Conservation (phyloP, 495 filamentous ascomycete species). For the Pyrenula aspistea region DNA sequence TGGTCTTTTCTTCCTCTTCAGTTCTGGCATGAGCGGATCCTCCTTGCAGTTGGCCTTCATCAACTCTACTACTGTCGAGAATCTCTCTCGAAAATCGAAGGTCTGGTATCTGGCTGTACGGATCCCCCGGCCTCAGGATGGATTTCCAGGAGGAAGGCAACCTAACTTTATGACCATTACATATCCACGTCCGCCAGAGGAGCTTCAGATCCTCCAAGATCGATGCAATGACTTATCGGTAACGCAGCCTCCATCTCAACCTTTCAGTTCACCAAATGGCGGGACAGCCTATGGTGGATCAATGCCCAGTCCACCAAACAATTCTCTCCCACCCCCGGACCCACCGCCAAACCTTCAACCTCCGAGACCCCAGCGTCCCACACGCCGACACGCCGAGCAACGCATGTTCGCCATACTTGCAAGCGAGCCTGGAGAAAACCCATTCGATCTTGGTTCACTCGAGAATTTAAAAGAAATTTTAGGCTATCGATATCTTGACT, state of each 20-base stretch:
- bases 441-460: slow-evolving; percentile 56
- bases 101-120: slow-evolving; percentile 67
- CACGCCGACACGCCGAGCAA: slow-evolving; percentile 11
- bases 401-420: slow-evolving; percentile 67
- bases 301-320: too few species aligned
- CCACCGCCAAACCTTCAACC: slow-evolving; percentile 4
- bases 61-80: slow-evolving; percentile 78
- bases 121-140: slow-evolving; percentile 36
- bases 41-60: slow-evolving; percentile 53
- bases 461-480: slow-evolving; percentile 66
- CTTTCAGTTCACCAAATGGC: slow-evolving; percentile 1
- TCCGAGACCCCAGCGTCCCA: slow-evolving; percentile 2
- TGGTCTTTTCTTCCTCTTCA: slow-evolving; percentile 62
- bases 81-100: slow-evolving; percentile 44
- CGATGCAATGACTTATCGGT: not conserved
- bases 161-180: slow-evolving; percentile 34
- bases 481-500: slow-evolving; percentile 56
- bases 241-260: slow-evolving; percentile 4
- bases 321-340: not conserved
- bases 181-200: slow-evolving; percentile 20
- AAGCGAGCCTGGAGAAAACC: slow-evolving; percentile 64
- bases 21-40: slow-evolving; percentile 57
- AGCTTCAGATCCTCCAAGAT: not conserved
- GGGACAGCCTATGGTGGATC: not conserved
- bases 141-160: slow-evolving; percentile 20